Conservation (phyloP, 2,329 filamentous ascomycete species). For the Ceratocystis smalleyi region DNA sequence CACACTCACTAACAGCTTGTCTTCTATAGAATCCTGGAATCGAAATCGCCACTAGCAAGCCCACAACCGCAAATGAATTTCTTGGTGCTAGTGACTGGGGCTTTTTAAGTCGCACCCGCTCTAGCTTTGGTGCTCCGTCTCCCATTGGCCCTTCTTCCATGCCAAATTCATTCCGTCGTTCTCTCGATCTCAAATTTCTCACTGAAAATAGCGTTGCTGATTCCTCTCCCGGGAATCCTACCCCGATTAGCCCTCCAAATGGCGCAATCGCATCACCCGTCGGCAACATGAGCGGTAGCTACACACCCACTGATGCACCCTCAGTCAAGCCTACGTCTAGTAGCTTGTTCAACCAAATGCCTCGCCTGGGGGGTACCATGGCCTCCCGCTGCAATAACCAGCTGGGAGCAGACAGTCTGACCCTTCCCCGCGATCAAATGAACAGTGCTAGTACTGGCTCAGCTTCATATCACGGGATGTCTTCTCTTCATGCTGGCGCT, state of each 20-base stretch:
- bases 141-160: slow-evolving; percentile 15
- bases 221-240: slow-evolving; percentile 4
- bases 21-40: slow-evolving; percentile 8
- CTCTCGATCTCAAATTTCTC: slow-evolving; percentile 39
- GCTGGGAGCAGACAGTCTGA: slow-evolving; percentile 7
- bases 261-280: slow-evolving; percentile 9
- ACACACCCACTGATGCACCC: slow-evolving; percentile 1
- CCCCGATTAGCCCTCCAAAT: slow-evolving; percentile 16
- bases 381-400: slow-evolving; percentile 10
- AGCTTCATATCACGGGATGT: slow-evolving; percentile 22
- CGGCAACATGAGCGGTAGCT: slow-evolving; percentile 12
- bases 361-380: slow-evolving; percentile 11
- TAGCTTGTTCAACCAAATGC: slow-evolving; percentile 12
- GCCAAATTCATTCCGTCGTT: slow-evolving; percentile 34
- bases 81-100: slow-evolving; percentile 25
- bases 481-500: slow-evolving; percentile 56
- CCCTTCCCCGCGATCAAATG: slow-evolving; percentile 7
- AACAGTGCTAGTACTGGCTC: background rate
- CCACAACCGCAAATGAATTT: slow-evolving; percentile 23
- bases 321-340: background rate
- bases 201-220: slow-evolving; percentile 26
- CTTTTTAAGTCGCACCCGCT: slow-evolving; percentile 7
- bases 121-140: slow-evolving; percentile 9
- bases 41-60: slow-evolving; percentile 26
- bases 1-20: background rate